phyloP scores from a whole-genome alignment of 306 rosid genomes.

The Begonia loranthoides region DNA sequence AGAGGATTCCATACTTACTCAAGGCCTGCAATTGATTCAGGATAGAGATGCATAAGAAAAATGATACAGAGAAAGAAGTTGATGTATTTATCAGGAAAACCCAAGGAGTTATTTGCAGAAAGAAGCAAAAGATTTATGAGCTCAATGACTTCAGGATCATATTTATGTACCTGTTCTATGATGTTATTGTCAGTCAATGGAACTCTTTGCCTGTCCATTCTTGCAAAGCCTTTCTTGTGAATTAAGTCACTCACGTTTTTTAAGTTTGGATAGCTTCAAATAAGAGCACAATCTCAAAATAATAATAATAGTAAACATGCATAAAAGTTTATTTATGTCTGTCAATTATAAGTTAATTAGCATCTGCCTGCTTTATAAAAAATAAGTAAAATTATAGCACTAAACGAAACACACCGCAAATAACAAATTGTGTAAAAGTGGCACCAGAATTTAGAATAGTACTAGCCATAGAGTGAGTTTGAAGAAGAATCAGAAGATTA shows the following conservation, averaged over 20 bases:
- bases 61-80: no score
- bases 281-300: background rate
- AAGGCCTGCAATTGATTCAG: constrained; percentile 31
- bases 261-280: constrained; percentile 62
- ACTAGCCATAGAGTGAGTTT: background rate
- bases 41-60: no score
- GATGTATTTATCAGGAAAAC: no score
- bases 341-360: background rate
- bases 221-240: constrained; percentile 60
- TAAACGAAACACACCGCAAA: background rate
- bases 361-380: background rate
- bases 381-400: background rate
- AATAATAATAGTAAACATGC: background rate
- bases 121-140: no score
- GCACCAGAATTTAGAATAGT: background rate
- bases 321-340: no score
- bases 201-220: constrained; percentile 47
- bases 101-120: no score
- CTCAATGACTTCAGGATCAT: background rate
- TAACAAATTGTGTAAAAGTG: background rate
- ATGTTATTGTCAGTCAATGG: constrained; percentile 80
- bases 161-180: constrained; percentile 52
- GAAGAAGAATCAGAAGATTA: background rate
- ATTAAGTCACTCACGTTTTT: constrained; percentile 67
- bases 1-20: constrained; percentile 49